Evolutionary conservation across 345 rosid genomes (phyloP), one percentile per base, ranked within the genome.

Genomic region (Zanthoxylum bungeanum): DNA sequence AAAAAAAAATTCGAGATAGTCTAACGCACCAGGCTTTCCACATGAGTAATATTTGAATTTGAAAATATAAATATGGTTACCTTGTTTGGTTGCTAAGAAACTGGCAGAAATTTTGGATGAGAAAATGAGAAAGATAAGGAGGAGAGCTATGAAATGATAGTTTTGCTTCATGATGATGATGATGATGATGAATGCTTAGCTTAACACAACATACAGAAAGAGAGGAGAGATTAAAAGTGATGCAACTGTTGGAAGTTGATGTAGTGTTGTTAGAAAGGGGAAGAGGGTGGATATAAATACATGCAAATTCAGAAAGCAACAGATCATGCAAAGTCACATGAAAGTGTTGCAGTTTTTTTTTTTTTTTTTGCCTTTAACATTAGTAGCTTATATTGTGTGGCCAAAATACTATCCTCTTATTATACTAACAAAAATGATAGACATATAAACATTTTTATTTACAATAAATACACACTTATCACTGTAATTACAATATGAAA

Each of bases 161-260:
- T 46, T 76, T 30, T 69, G 85, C 87, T 84, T 87, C 94, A 85
- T 87, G 72, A 62, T 77, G 69, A 76, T n/a, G n/a, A n/a, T n/a
- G n/a, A n/a, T n/a, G n/a, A n/a, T n/a, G n/a, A n/a, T n/a, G n/a
- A n/a, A n/a, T n/a, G n/a, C 49, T 14, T 12, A 6, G 49, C 19
- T 16, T 44, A 42, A 44, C 6, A 4, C 49, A 44, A 44, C 49
- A 14, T 1, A 44, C 19, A 44, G 16, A 44, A 44, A 58, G 40
- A 44, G 21, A 27, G 47, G 47, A 68, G 57, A 46, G 28, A 64
- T 25, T 50, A 5, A 7, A 60, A 61, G 34, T 36, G 19, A 28
- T 56, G 4, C 5, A 14, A 42, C 14, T 12, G 49, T 44, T 44
- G 49, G 49, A 14, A 44, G 64, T 47, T 49, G 69, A 39, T 61